phyloP scores from a whole-genome alignment of 208 protist species.

The Trypanosoma theileri region DNA sequence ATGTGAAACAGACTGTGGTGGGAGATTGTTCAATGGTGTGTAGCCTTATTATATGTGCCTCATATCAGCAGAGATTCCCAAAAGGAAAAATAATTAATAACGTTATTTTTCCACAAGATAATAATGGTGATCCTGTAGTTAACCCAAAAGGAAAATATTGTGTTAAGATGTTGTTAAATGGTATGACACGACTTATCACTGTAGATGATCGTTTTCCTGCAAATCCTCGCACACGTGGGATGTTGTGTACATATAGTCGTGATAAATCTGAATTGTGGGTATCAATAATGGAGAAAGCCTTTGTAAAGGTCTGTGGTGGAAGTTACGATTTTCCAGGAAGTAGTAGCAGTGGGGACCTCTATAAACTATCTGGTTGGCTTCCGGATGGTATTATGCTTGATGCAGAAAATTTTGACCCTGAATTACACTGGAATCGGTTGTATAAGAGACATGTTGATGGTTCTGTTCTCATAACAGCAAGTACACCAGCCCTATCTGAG shows the following conservation, averaged over 20 bases:
- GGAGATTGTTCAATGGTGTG: constrained; percentile 88
- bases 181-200: constrained; percentile 82
- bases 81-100: constrained; percentile 82
- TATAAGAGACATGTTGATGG: constrained; percentile 52
- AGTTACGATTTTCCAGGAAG: constrained; percentile 88
- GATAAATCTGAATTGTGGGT: constrained; percentile 58
- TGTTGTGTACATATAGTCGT: constrained; percentile 39
- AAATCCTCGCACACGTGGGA: constrained; percentile 31
- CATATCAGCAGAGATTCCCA: constrained; percentile 81
- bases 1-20: constrained; percentile 83
- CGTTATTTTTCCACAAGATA: constrained; percentile 89
- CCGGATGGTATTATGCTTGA: constrained; percentile 57
- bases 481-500: constrained; percentile 34
- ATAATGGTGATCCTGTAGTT: constrained; percentile 64
- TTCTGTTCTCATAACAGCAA: constrained; percentile 68
- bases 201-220: constrained; percentile 87
- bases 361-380: constrained; percentile 88
- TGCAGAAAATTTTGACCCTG: constrained; percentile 48
- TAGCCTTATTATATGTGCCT: constrained; percentile 74
- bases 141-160: constrained; percentile 89
- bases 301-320: constrained; percentile 84
- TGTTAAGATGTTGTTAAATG: constrained; percentile 93
- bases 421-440: constrained; percentile 79
- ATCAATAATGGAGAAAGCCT: constrained; percentile 89
- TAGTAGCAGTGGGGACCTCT: constrained; percentile 80